phyloP scores from a whole-genome alignment of 345 rosid species.

The Combretum micranthum region DNA sequence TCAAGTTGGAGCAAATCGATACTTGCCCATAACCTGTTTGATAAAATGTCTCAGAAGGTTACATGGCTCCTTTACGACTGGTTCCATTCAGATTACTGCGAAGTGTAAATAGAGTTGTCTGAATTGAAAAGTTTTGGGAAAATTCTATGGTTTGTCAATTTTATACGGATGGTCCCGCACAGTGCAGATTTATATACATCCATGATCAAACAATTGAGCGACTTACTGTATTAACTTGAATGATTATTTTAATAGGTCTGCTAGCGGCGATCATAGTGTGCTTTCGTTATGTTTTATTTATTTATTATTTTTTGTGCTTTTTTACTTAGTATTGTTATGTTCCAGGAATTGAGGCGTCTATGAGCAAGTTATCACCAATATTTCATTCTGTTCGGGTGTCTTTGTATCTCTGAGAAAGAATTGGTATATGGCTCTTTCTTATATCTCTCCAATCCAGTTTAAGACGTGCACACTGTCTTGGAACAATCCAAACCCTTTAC shows the following conservation, averaged over 20 bases:
- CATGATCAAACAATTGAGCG: no score
- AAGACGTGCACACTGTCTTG: neutral
- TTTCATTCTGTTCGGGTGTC: neutral
- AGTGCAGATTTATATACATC: no score
- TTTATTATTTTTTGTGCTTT: neutral
- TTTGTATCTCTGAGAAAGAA: neutral
- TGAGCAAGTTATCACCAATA: neutral
- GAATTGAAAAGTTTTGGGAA: no score
- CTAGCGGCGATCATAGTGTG: no score
- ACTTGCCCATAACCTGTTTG: conserved; percentile 16
- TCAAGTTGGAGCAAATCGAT: no score
- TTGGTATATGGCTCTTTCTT: conserved; percentile 6
- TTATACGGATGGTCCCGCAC: no score
- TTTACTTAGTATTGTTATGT: neutral
- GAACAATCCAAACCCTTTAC: neutral
- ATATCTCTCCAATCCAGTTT: neutral
- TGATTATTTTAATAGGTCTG: no score
- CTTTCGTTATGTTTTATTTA: neutral
- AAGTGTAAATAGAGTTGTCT: neutral
- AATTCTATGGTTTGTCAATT: no score
- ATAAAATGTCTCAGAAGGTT: conserved; percentile 15
- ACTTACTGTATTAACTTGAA: no score
- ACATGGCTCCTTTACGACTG: neutral
- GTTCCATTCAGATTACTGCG: neutral
- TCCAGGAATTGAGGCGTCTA: neutral